Conservation (phyloP, 2,329 filamentous ascomycete genomes). For the Botrytis elliptica region DNA sequence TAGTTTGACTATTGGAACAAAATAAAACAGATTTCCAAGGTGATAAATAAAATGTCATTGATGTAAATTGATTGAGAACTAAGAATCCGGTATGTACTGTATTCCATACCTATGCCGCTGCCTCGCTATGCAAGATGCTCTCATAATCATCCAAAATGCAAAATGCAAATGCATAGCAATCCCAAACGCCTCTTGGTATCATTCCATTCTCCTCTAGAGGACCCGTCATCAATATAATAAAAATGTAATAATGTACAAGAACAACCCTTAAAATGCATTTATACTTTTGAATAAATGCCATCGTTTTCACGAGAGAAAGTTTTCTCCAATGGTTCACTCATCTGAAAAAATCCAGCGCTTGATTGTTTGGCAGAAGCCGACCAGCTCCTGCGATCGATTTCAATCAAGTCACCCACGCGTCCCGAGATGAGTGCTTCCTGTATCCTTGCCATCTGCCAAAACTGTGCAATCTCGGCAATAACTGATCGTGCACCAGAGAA, state of each 20-base stretch:
- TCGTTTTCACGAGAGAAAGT: constrained; percentile 44
- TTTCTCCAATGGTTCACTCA: constrained; percentile 35
- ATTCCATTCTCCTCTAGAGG: constrained; percentile 12
- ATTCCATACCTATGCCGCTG: not conserved
- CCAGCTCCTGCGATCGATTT: constrained; percentile 7
- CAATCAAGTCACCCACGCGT: constrained; percentile 28
- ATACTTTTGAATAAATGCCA: constrained; percentile 32
- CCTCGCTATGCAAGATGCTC: constrained; percentile 5
- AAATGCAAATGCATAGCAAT: not conserved
- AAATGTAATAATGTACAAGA: constrained; percentile 19
- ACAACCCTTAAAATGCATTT: not conserved
- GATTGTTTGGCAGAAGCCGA: constrained; percentile 18
- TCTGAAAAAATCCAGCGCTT: constrained; percentile 28
- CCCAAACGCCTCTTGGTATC: constrained; percentile 22
- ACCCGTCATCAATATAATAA: constrained; percentile 4
- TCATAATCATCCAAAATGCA: constrained; percentile 18
- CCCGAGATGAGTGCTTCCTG: constrained; percentile 41
- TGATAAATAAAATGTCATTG: not conserved
- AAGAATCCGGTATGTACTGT: not conserved
- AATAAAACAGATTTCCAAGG: not conserved
- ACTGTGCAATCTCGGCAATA: constrained; percentile 54
- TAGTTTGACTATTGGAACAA: not conserved
- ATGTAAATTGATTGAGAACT: not conserved
- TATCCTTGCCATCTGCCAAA: constrained; percentile 58
- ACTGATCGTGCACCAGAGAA: constrained; percentile 53